Percentiles rank a stretch among this genome's conserved stretches.
Evolutionary conservation across 768 basidiomycete genomes (phyloP).

Genomic region (Psilocybe subaeruginosa): DNA sequence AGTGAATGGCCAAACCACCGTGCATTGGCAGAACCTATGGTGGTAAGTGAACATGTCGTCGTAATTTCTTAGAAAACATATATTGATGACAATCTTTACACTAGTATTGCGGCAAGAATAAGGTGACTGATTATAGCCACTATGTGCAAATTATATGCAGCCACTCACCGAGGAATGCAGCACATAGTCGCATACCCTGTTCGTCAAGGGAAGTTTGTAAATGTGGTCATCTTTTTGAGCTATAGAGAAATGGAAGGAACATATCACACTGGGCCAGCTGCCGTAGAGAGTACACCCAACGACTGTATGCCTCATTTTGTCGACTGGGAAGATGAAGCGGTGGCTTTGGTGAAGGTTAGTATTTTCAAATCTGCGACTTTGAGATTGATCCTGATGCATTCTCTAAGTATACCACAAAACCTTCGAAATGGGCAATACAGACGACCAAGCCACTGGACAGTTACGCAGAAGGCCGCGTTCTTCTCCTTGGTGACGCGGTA

Average conservation of each 20-base stretch:
- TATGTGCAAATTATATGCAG: not conserved
- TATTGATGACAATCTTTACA: not conserved
- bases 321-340: constrained; percentile 49
- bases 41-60: constrained; percentile 21
- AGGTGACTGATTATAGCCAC: constrained; percentile 14
- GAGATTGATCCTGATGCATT: not conserved
- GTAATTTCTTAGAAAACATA: too few species aligned
- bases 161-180: constrained; percentile 12
- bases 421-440: constrained; percentile 46
- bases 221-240: constrained; percentile 30
- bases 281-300: constrained; percentile 36
- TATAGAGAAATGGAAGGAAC: constrained; percentile 32
- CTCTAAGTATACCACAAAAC: constrained; percentile 33
- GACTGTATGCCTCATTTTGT: constrained; percentile 40
- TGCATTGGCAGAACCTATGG: constrained; percentile 26
- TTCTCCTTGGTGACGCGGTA: constrained; percentile 49
- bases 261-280: constrained; percentile 34
- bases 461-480: constrained; percentile 39
- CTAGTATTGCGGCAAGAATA: constrained; percentile 28
- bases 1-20: constrained; percentile 26
- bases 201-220: constrained; percentile 32
- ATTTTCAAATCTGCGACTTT: not conserved
- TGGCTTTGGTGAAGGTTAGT: constrained; percentile 44
- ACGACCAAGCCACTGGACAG: constrained; percentile 36
- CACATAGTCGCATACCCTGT: constrained; percentile 38